These are phyloP conservation scores for Batkoa obscura DNA, from an alignment of 371 early-diverging fungal species.

Conservation along the genomic window DNA sequence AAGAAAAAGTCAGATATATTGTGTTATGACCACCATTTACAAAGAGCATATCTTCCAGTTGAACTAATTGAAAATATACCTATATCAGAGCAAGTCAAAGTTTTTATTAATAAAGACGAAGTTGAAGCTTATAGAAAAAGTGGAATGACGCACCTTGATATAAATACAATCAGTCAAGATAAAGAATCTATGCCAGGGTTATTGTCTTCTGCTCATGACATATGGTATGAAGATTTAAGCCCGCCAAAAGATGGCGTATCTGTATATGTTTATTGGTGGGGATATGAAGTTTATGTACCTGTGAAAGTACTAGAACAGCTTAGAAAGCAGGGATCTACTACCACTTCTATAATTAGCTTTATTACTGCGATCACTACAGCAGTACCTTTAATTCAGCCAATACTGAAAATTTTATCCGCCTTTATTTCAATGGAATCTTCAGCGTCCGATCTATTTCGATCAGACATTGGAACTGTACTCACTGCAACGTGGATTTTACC, in stretches of 20 bases:
- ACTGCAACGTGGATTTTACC: conserved; percentile 1
- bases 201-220: not conserved
- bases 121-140: conserved; percentile 1
- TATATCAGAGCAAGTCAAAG: not conserved
- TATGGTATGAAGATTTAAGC: conserved; percentile 3
- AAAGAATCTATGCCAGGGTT: too few relatives aligned
- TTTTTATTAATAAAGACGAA: not conserved
- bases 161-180: too few relatives aligned
- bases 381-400: not conserved
- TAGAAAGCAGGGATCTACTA: not conserved
- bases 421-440: conserved; percentile 4
- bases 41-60: not conserved
- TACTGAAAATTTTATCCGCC: conserved; percentile 1
- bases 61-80: not conserved
- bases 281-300: conserved; percentile 5
- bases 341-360: not conserved
- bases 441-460: not conserved
- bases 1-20: not conserved
- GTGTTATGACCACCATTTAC: not conserved
- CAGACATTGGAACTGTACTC: not conserved
- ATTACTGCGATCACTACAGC: not conserved
- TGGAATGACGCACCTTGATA: not conserved
- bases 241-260: conserved; percentile 3
- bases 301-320: not conserved
- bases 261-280: conserved; percentile 6